Base-by-base conservation (phyloP, 2,329 filamentous ascomycete genomes). In the Fusarium sp. region DNA sequence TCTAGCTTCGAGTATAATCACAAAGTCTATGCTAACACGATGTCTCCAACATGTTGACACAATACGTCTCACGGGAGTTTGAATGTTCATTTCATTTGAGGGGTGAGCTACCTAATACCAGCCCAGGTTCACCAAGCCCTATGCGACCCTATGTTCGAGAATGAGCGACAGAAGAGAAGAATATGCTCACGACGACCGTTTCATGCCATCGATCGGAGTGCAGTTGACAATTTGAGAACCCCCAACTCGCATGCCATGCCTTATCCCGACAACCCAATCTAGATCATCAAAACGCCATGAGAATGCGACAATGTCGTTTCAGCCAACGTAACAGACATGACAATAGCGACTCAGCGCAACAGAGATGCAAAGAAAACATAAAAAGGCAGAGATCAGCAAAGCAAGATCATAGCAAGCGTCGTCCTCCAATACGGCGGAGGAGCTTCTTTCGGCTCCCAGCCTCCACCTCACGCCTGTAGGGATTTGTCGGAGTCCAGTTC, bases 401-500 rank as follows among this genome's bases (percentile, higher is more conserved):
- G 18, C 33, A 53, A 50, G 50, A 65, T 78, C 69, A 77, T 56
- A 79, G 69, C 60, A 79, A 49, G 33, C 75, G 77, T 19, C 79
- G 76, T 40, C 78, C 79, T 16, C 83, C 82, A 28, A 86, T 83
- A 25, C 84, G 84, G 28, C 82, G 82, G 30, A 82, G 78, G 53
- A 85, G 78, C 74, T 82, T 84, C 72, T 81, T 82, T 38, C 83
- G 81, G 38, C 77, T 75, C 32, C 74, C 73, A 33, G 66, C 53
- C 19, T 70, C 60, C 11, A 81, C 68, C 32, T 83, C 82, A 13
- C 81, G 80, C 42, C 86, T 83, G 72, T 84, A 82, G 30, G 50
- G 50, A 15, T 54, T 54, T 28, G 50, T 54, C 53, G 80, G 80
- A 56, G 80, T 82, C 86, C 83, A 88, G 79, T 81, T 85, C 67